phyloP scores from a whole-genome alignment of 495 filamentous ascomycete genomes.

The Penicillium coffeae region DNA sequence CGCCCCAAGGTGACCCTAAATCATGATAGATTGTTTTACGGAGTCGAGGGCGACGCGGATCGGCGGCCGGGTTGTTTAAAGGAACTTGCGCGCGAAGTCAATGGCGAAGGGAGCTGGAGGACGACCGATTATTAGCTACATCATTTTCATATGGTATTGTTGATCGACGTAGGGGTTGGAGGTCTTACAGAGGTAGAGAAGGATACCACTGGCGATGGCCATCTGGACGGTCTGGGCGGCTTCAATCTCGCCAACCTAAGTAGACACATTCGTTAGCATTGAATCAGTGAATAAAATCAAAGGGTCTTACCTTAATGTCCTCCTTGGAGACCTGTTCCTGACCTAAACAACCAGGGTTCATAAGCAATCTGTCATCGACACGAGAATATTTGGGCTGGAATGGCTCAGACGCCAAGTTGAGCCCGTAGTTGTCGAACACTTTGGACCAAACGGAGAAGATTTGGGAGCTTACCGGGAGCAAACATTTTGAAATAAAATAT shows the following conservation, averaged over 20 bases:
- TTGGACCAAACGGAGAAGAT: not conserved
- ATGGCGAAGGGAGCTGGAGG: slow-evolving; percentile 72
- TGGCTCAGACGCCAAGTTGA: no score
- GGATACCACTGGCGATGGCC: slow-evolving; percentile 56
- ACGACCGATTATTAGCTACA: not conserved
- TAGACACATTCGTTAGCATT: slow-evolving; percentile 2
- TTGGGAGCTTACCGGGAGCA: slow-evolving; percentile 33
- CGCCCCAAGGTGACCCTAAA: slow-evolving; percentile 1
- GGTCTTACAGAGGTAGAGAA: slow-evolving; percentile 79
- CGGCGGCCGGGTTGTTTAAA: slow-evolving; percentile 46
- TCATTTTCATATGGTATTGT: no score
- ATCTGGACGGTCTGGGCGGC: slow-evolving; percentile 63
- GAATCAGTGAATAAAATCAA: not conserved
- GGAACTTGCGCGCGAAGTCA: slow-evolving; percentile 69
- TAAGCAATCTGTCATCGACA: not conserved
- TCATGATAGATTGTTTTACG: slow-evolving; percentile 9
- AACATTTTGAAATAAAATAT: slow-evolving; percentile 37
- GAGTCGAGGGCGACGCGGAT: not conserved
- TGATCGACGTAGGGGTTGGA: not conserved
- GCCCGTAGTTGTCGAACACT: no score
- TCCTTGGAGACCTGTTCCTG: slow-evolving; percentile 47
- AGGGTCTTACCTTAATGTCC: slow-evolving; percentile 40
- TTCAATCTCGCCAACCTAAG: slow-evolving; percentile 62
- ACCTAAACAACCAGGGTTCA: slow-evolving; percentile 17
- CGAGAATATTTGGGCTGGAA: no score